phyloP scores from a whole-genome alignment of 2,329 filamentous ascomycete genomes.

The Clonostachys solani region DNA sequence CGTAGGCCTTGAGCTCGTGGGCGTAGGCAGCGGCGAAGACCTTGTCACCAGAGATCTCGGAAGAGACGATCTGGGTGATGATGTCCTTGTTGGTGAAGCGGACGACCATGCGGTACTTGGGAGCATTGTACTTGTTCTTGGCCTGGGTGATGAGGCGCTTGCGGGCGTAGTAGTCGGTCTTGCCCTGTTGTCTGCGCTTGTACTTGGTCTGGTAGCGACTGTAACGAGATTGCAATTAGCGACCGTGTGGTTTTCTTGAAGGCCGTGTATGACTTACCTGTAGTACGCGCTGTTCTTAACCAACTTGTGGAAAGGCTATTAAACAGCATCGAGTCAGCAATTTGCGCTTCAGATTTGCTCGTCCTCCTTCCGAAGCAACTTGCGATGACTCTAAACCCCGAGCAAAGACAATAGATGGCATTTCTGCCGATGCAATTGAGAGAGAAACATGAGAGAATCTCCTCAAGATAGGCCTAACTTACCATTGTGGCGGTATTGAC shows the following conservation, averaged over 20 bases:
- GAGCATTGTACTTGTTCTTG: slow-evolving; percentile 99
- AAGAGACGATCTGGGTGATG: slow-evolving; percentile 94
- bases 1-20: slow-evolving; percentile 97
- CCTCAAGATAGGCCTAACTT: slow-evolving; percentile 45
- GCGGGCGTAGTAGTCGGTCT: slow-evolving; percentile 99
- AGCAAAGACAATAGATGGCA: slow-evolving; percentile 34
- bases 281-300: slow-evolving; percentile 99
- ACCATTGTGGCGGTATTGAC: slow-evolving; percentile 63
- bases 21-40: slow-evolving; percentile 89
- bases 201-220: slow-evolving; percentile 99
- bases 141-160: slow-evolving; percentile 99
- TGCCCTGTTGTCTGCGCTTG: slow-evolving; percentile 91
- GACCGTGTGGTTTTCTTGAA: neutral
- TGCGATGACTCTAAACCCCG: slow-evolving; percentile 72
- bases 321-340: slow-evolving; percentile 89
- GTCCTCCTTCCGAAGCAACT: slow-evolving; percentile 88
- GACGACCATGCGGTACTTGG: slow-evolving; percentile 99
- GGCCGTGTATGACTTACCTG: slow-evolving; percentile 61
- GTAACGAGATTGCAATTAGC: slow-evolving; percentile 7
- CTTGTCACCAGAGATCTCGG: slow-evolving; percentile 97
- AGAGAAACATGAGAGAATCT: slow-evolving; percentile 3
- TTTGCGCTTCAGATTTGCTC: slow-evolving; percentile 89
- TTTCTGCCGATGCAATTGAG: slow-evolving; percentile 30
- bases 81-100: slow-evolving; percentile 99
- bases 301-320: slow-evolving; percentile 85